Conservation (phyloP, 805 yeast species). For the Starmerella kuoi region DNA sequence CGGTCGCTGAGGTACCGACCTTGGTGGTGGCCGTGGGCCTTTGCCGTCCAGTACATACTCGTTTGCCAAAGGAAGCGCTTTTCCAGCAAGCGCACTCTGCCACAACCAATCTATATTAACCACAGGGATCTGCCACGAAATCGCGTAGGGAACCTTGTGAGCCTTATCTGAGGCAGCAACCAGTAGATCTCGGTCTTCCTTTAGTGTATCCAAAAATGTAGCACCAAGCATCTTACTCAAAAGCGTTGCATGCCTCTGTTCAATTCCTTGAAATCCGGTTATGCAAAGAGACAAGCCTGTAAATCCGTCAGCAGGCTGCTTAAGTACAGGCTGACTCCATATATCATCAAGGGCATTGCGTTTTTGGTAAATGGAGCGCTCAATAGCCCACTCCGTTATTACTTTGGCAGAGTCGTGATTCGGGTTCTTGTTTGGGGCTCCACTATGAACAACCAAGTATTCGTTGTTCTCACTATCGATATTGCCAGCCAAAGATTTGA, state of each 20-base stretch:
- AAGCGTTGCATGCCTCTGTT: slow-evolving; percentile 55
- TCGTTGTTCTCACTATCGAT: slow-evolving; percentile 5
- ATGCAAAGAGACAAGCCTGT: slow-evolving; percentile 35
- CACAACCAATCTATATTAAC: slow-evolving; percentile 31
- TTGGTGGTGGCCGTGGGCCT: slow-evolving; percentile 11
- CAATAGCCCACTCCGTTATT: slow-evolving; percentile 73
- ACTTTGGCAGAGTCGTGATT: slow-evolving; percentile 22
- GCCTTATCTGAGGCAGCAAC: slow-evolving; percentile 28
- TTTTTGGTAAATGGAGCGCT: slow-evolving; percentile 53
- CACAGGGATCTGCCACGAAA: slow-evolving; percentile 30
- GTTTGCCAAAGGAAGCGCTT: slow-evolving; percentile 6
- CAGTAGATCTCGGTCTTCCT: slow-evolving; percentile 42
- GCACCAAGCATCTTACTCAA: slow-evolving; percentile 46
- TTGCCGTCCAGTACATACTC: slow-evolving; percentile 11
- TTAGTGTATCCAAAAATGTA: slow-evolving; percentile 38
- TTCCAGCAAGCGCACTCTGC: slow-evolving; percentile 27
- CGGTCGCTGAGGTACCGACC: not conserved
- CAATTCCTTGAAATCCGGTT: slow-evolving; percentile 70
- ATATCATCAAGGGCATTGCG: slow-evolving; percentile 36
- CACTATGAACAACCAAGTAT: slow-evolving; percentile 24
- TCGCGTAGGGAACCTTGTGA: slow-evolving; percentile 27
- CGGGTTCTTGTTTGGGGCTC: slow-evolving; percentile 14
- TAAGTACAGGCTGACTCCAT: slow-evolving; percentile 42
- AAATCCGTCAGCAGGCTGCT: slow-evolving; percentile 25
- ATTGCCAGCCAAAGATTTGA: slow-evolving; percentile 38